A percentile compares a stretch with the other conserved stretches of the same genome.
Conservation (phyloP, 805 yeast species). For the Candida maris region DNA sequence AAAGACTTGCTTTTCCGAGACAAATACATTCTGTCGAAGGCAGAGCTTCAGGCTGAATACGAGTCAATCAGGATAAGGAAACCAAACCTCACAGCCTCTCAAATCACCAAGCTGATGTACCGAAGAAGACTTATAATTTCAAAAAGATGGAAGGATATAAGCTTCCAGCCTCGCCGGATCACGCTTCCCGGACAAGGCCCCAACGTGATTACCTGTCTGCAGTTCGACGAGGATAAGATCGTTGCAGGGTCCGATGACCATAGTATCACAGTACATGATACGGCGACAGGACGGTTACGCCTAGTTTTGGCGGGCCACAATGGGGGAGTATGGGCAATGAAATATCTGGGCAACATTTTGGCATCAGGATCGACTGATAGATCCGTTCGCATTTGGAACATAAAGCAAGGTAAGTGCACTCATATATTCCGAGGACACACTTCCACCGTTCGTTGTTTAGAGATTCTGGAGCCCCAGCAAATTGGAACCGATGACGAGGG, state of each 20-base stretch:
- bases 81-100: conserved; percentile 10
- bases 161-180: conserved; percentile 61
- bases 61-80: conserved; percentile 12
- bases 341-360: conserved; percentile 75
- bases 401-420: conserved; percentile 78
- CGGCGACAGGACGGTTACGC: conserved; percentile 63
- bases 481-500: conserved; percentile 63
- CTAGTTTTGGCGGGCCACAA: conserved; percentile 78
- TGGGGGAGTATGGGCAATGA: conserved; percentile 99
- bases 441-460: conserved; percentile 89
- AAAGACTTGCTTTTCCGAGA: conserved; percentile 58
- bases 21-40: conserved; percentile 46
- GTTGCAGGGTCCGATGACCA: conserved; percentile 92
- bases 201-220: conserved; percentile 91
- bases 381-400: conserved; percentile 91
- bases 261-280: conserved; percentile 74
- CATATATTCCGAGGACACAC: conserved; percentile 90
- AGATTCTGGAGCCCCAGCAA: conserved; percentile 65
- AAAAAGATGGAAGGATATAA: conserved; percentile 77
- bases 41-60: conserved; percentile 38
- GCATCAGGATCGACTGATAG: conserved; percentile 95
- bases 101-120: conserved; percentile 40
- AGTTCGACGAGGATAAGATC: conserved; percentile 85
- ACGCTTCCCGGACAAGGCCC: conserved; percentile 67
- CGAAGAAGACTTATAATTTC: conserved; percentile 55